phyloP scores from a whole-genome alignment of 73 alveolate species.

The Stentor roeselii region DNA sequence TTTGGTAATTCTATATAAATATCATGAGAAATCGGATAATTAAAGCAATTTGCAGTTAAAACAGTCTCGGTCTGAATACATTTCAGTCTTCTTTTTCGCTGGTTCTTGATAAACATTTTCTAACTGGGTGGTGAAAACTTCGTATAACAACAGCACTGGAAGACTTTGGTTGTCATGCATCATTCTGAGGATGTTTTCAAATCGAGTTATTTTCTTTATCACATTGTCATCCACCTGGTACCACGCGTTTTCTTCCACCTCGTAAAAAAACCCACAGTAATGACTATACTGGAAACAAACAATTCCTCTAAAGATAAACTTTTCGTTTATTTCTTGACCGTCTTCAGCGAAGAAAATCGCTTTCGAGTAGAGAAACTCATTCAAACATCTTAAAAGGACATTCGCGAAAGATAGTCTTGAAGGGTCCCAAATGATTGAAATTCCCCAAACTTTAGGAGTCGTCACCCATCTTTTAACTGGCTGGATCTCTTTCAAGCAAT shows the following conservation, averaged over 20 bases:
- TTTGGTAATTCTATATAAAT: no score
- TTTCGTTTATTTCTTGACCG: not conserved
- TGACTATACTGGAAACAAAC: not conserved
- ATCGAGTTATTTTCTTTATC: not conserved
- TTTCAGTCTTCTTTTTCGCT: no score
- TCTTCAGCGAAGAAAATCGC: no score
- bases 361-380: not conserved
- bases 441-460: not conserved
- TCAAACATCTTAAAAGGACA: not conserved
- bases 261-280: not conserved
- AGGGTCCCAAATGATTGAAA: slow-evolving; percentile 1
- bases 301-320: not conserved
- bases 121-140: no score
- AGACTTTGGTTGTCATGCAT: not conserved
- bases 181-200: not conserved
- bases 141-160: not conserved
- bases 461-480: not conserved
- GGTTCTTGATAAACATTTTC: no score
- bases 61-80: no score
- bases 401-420: not conserved
- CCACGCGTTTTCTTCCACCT: not conserved
- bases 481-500: not conserved
- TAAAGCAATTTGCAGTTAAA: no score
- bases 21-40: not conserved
- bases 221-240: not conserved